Percentiles rank a stretch among this genome's conserved stretches.
Evolutionary conservation across 2,329 filamentous ascomycete species (phyloP).

Genomic region (Chrysosphaeria jannelii): DNA sequence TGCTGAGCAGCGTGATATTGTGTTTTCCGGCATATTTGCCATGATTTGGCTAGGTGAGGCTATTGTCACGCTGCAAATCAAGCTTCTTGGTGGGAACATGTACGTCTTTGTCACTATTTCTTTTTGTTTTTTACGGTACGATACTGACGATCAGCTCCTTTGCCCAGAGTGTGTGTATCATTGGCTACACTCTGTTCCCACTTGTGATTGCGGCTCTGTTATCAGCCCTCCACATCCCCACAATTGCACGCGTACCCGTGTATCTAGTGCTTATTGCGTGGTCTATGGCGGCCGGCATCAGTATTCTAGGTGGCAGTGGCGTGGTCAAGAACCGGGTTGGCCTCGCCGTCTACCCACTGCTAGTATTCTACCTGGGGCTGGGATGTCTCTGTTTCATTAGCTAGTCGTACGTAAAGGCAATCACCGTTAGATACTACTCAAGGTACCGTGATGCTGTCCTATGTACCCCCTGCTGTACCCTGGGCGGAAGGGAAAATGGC

Average conservation of each 20-base stretch:
- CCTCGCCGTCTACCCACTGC: slow-evolving; percentile 77
- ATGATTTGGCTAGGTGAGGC: slow-evolving; percentile 94
- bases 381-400: slow-evolving; percentile 95
- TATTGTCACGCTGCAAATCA: slow-evolving; percentile 92
- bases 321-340: slow-evolving; percentile 85
- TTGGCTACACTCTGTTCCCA: slow-evolving; percentile 93
- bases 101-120: too few species aligned
- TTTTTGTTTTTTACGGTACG: too few species aligned
- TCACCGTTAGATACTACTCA: too few species aligned
- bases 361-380: slow-evolving; percentile 81
- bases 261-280: slow-evolving; percentile 71
- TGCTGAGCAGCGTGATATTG: slow-evolving; percentile 52
- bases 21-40: slow-evolving; percentile 90
- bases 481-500: too few species aligned
- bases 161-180: slow-evolving; percentile 90
- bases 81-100: slow-evolving; percentile 87
- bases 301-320: slow-evolving; percentile 81
- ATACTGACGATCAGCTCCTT: too few species aligned
- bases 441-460: too few species aligned
- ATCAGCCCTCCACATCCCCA: slow-evolving; percentile 52
- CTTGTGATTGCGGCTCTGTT: slow-evolving; percentile 78
- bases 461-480: too few species aligned
- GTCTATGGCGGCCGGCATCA: slow-evolving; percentile 85
- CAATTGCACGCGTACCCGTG: slow-evolving; percentile 62
- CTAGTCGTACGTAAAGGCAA: slow-evolving; percentile 16